Percentiles rank a stretch among this genome's conserved stretches.
Conservation (phyloP, 495 filamentous ascomycete species). For the Penicillium cinerascens region DNA sequence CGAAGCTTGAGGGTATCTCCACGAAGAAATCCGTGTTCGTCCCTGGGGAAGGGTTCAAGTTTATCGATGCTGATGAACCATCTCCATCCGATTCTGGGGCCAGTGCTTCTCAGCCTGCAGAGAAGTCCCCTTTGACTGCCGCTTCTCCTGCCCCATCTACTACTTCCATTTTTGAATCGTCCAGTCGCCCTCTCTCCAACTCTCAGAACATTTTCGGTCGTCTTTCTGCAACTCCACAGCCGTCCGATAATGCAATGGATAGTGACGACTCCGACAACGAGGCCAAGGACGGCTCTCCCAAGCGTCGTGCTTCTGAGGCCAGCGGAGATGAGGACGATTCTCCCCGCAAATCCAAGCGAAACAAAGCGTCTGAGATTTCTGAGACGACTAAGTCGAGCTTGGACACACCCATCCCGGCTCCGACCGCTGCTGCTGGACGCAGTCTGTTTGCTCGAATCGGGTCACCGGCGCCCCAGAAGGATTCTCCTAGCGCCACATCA, state of each 20-base stretch:
- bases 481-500: constrained; percentile 20
- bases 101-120: constrained; percentile 10
- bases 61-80: constrained; percentile 30
- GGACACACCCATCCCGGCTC: constrained; percentile 24
- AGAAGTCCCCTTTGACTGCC: constrained; percentile 8
- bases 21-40: constrained; percentile 38
- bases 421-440: constrained; percentile 32
- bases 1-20: constrained; percentile 28
- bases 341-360: constrained; percentile 19
- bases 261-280: constrained; percentile 30
- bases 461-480: constrained; percentile 23
- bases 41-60: constrained; percentile 39
- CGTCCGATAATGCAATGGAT: constrained; percentile 20
- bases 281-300: constrained; percentile 12
- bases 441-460: constrained; percentile 60
- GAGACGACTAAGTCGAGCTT: constrained; percentile 30
- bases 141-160: constrained; percentile 11
- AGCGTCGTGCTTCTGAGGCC: constrained; percentile 17
- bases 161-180: constrained; percentile 22
- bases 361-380: constrained; percentile 19
- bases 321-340: constrained; percentile 26
- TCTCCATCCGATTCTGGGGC: constrained; percentile 3
- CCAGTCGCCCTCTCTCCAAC: constrained; percentile 23
- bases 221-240: constrained; percentile 50
- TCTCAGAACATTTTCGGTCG: constrained; percentile 61